These are phyloP conservation scores for Glycyrrhiza uralensis DNA, from an alignment of 306 rosid genomes.

Conservation along the genomic window DNA sequence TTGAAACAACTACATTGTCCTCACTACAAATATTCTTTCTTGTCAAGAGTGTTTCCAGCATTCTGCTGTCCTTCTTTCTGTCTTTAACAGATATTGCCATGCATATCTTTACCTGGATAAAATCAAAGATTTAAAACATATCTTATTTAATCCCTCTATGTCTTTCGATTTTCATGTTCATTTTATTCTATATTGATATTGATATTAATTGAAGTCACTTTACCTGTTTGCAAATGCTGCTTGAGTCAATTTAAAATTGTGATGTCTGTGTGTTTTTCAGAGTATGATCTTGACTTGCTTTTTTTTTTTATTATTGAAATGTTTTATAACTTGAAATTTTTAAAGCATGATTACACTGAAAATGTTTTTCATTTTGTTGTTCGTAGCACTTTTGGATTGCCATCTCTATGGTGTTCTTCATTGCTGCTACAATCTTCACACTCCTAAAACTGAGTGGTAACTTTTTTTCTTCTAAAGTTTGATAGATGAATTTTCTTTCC, in stretches of 20 bases:
- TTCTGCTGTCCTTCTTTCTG: neutral
- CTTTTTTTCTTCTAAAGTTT: conserved; percentile 3
- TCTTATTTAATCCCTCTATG: neutral
- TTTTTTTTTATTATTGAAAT: conserved; percentile 5
- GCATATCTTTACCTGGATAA: neutral
- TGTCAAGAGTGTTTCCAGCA: neutral
- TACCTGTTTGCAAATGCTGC: conserved; percentile 13
- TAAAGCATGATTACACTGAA: conserved; percentile 14
- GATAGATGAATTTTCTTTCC: neutral
- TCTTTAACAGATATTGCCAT: neutral
- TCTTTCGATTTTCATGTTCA: neutral
- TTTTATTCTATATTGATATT: neutral
- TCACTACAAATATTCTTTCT: neutral
- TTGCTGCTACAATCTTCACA: conserved; percentile 89
- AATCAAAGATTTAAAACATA: neutral
- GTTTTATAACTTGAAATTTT: neutral
- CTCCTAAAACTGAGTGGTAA: conserved; percentile 88
- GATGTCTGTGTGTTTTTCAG: neutral
- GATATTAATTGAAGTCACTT: neutral
- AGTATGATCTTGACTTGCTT: conserved; percentile 8
- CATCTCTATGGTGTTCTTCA: conserved; percentile 95
- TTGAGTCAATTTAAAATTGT: conserved; percentile 4
- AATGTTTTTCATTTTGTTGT: conserved; percentile 28
- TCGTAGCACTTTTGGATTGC: conserved; percentile 98
- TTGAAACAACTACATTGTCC: neutral